Conservation (phyloP, 192 early-diverging fungal species). For the Kickxella alabastrina region DNA sequence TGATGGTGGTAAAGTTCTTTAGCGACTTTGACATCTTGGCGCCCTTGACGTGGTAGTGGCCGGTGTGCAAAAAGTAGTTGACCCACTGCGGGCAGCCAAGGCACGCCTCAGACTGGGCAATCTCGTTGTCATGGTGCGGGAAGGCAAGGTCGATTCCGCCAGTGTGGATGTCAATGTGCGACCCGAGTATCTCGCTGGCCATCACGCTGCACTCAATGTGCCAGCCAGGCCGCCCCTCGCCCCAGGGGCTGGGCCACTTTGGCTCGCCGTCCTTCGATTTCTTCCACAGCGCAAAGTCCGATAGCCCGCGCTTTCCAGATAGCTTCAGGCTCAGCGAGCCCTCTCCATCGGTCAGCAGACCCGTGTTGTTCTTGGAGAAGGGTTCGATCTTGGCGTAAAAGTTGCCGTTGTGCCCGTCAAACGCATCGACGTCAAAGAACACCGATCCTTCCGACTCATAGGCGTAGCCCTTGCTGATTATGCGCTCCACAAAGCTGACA, state of each 20-base stretch:
- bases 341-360: conserved; percentile 81
- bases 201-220: conserved; percentile 99
- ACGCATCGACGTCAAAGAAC: conserved; percentile 88
- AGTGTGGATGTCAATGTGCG: conserved; percentile 89
- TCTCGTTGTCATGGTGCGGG: conserved; percentile 98
- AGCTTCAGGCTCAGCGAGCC: conserved; percentile 71
- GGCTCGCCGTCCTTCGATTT: conserved; percentile 90
- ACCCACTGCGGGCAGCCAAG: conserved; percentile 92
- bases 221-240: conserved; percentile 93
- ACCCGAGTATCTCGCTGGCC: conserved; percentile 87
- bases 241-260: conserved; percentile 90
- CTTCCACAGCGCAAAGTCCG: conserved; percentile 99
- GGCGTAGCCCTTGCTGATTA: conserved; percentile 93
- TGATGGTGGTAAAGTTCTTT: conserved; percentile 96
- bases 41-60: conserved; percentile 92
- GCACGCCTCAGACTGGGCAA: conserved; percentile 94
- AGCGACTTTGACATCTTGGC: conserved; percentile 98
- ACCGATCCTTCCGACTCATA: conserved; percentile 81
- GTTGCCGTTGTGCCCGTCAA: conserved; percentile 78
- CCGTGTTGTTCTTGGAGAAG: conserved; percentile 75
- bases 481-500: conserved; percentile 80
- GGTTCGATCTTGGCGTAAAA: conserved; percentile 94
- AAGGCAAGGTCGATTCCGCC: conserved; percentile 95
- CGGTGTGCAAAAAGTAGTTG: conserved; percentile 97
- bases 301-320: conserved; percentile 62